Conservation (phyloP, 208 protist genomes). For the Porcisia deanei region DNA sequence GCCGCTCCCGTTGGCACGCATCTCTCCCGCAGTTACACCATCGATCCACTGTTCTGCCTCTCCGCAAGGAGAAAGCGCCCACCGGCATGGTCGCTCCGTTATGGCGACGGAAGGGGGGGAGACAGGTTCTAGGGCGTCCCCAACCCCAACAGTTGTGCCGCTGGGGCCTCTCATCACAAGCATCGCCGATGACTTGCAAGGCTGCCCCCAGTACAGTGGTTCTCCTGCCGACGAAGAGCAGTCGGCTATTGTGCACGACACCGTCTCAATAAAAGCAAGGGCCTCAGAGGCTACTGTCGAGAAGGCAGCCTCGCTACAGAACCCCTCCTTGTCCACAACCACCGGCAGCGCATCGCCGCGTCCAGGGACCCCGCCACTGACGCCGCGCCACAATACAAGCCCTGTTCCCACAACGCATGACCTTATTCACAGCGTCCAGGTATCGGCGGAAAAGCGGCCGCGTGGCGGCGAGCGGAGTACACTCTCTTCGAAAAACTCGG, state of each 20-base stretch:
- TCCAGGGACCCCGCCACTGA: slow-evolving; percentile 5
- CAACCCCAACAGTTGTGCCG: background rate
- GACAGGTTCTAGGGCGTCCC: background rate
- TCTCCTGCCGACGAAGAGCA: background rate
- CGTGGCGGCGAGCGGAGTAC: slow-evolving; percentile 32
- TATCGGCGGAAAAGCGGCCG: slow-evolving; percentile 32
- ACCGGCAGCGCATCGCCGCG: background rate
- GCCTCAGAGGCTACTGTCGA: background rate
- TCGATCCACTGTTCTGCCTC: background rate
- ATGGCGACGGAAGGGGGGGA: background rate
- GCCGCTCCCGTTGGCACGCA: slow-evolving; percentile 26
- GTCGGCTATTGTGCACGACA: background rate
- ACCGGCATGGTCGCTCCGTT: background rate
- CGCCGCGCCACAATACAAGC: slow-evolving; percentile 15
- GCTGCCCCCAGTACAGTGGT: too few relatives aligned
- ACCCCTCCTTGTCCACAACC: too few relatives aligned
- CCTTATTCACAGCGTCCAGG: slow-evolving; percentile 41
- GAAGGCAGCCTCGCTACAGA: background rate
- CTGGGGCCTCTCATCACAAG: background rate
- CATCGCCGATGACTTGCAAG: background rate
- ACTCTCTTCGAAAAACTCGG: slow-evolving; percentile 14
- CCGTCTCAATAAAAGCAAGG: background rate
- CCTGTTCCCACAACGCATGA: slow-evolving; percentile 28
- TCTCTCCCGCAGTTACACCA: slow-evolving; percentile 17
- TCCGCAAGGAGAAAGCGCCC: background rate